Base-by-base conservation (phyloP, 441 rosid species). In the Adansonia madagascariensis region DNA sequence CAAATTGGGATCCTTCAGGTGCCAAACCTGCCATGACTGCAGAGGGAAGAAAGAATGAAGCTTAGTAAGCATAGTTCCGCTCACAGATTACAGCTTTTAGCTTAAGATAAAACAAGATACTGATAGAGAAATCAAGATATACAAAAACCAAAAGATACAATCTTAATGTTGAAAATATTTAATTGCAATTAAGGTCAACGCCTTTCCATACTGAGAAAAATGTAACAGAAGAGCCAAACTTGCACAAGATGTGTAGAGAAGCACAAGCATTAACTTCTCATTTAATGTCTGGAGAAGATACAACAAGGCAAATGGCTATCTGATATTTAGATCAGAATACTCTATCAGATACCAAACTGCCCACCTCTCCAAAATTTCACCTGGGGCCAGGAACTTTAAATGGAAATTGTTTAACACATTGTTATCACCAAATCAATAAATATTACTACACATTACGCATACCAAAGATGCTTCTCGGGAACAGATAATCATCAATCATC, bases 21-120 rank as follows among this genome's bases (percentile, higher is more conserved):
- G 93, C 85, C 76, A 81, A 60, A 62, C 92, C 90, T 78, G 97
- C 97, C 97, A 92, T 92, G 84, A 78, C 95, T 92, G 89, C 4
- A 60, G 43, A 63, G 12, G 14, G 52, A 57, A 39, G 12, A 27
- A 62, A 75, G 7, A 59, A 67, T 12, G 0, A 46, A 46, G 18
- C 55, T 22, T 53, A 10, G 43, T 76, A 46, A 11, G 17, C 17
- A 18, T 14, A 68, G 3, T 67, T 56, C 60, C 7, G 15, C 15
- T 46, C 67, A 50, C 15, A 63, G 20, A 50, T n/a, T 46, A 17
- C 3, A 44, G 27, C 57, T 27, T 47, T 74, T 1, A 44, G 53
- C 4, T 60, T 73, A 41, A 44, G 9, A 39, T 60, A 22, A 8
- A 60, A 22, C 41, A 46, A n/a, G 5, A 68, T 8, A 15, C 9